Base-by-base conservation (phyloP, 192 early-diverging fungal species). In the Rhizophlyctis rosea region DNA sequence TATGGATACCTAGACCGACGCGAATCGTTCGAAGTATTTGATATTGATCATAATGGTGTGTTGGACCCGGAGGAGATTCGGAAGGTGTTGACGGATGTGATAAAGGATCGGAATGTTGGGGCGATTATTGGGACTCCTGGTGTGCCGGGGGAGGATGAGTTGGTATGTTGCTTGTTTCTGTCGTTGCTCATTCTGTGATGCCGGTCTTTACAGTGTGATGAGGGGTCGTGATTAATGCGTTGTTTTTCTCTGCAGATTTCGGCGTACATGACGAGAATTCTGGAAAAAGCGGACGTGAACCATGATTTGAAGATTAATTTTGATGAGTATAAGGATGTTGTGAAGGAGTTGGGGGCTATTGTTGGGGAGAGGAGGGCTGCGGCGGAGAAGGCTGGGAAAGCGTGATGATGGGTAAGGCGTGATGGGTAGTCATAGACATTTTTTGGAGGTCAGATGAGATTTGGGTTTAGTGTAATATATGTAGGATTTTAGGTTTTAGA, bases 21-120 rank as follows among this genome's bases (percentile, higher is more conserved):
- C 1, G 81, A 83, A 39, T 71, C 77, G 49, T 83, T 83, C 53
- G 36, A 48, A 32, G 61, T 35, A 9, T 80, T 83, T 69, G 81
- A 83, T 57, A 60, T 47, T 36, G 74, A 83, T 62, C 67, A 65
- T 31, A 72, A 83, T 57, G 81, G 81, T 16, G 47, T 64, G 18
- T 67, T 81, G 30, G 75, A 76, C 54, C 29, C n/a, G 31, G 24
- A 13, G 3, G 79, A 81, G 64, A 24, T 81, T 7, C 30, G 56
- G 4, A 64, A 60, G 2, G 77, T 68, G n/a, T 57, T 79, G 34
- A 55, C 68, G 9, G 25, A 44, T 3, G 64, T 79, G 14, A 52
- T 79, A 7, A 44, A 13, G 7, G 18, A 13, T 44, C 7, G 18
- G 18, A 44, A 13, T 44, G 18, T 44, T 44, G 18, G 18, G 18